A percentile compares a stretch with the other conserved stretches of the same genome.
Conservation (phyloP, 2,329 filamentous ascomycete genomes). For the Venturia oleaginea region DNA sequence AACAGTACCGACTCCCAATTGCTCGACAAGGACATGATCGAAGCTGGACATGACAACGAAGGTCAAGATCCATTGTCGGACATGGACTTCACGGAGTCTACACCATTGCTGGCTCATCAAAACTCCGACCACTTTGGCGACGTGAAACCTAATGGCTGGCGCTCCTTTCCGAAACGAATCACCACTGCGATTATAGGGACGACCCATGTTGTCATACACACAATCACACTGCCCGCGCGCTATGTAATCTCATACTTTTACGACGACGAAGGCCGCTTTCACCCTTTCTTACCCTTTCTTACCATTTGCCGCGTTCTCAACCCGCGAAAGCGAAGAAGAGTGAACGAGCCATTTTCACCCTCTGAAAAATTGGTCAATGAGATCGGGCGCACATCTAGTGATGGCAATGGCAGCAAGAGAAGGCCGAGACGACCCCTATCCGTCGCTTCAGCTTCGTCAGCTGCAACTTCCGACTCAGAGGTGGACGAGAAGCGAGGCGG, state of each 20-base stretch:
- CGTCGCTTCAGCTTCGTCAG: conserved; percentile 47
- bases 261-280: conserved; percentile 69
- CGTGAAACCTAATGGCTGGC: conserved; percentile 31
- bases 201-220: conserved; percentile 68
- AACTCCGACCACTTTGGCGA: conserved; percentile 25
- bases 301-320: conserved; percentile 44
- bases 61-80: conserved; percentile 21
- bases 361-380: not conserved
- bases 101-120: conserved; percentile 47
- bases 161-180: conserved; percentile 56
- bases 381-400: conserved; percentile 2
- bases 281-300: conserved; percentile 63
- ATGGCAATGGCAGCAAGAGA: conserved; percentile 9
- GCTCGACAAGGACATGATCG: not conserved
- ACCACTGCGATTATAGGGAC: conserved; percentile 64
- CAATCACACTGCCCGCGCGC: conserved; percentile 68
- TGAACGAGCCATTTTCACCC: not conserved
- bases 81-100: conserved; percentile 52
- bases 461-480: conserved; percentile 58
- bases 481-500: conserved; percentile 39
- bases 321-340: conserved; percentile 11
- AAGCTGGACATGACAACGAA: conserved; percentile 12
- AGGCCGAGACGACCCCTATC: conserved; percentile 31
- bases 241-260: conserved; percentile 79
- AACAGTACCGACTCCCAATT: not conserved